Conservation (phyloP, 805 yeast genomes). For the Kuraishia molischiana region DNA sequence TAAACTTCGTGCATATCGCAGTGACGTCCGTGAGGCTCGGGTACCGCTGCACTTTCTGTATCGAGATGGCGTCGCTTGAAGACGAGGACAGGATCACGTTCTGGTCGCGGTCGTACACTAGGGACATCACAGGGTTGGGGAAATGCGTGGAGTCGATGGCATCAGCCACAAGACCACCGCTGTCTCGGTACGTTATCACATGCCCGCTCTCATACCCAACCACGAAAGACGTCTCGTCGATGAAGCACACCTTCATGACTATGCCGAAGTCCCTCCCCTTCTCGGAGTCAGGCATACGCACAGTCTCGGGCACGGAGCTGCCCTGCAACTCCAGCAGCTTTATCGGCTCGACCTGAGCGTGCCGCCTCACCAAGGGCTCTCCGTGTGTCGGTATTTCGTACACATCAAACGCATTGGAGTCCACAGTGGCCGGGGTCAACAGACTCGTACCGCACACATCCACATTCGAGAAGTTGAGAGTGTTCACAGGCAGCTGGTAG, state of each 20-base stretch:
- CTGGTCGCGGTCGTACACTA: conserved; percentile 20
- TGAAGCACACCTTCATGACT: conserved; percentile 46
- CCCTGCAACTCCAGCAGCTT: conserved; percentile 14
- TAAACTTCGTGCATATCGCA: conserved; percentile 2
- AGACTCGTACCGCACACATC: conserved; percentile 21
- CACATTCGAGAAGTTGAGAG: conserved; percentile 65
- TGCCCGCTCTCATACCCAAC: conserved; percentile 76
- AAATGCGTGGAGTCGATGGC: conserved; percentile 24
- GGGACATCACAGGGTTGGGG: conserved; percentile 47
- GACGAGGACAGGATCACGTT: conserved; percentile 33
- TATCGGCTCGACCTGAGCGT: conserved; percentile 22
- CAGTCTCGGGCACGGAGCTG: conserved; percentile 10
- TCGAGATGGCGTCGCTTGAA: conserved; percentile 29
- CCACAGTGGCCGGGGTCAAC: conserved; percentile 54
- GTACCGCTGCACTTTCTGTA: conserved; percentile 12
- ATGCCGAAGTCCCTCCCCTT: conserved; percentile 43
- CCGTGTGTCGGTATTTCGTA: conserved; percentile 25
- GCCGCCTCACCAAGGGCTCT: conserved; percentile 17
- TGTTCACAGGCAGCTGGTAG: conserved; percentile 59
- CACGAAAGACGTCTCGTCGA: conserved; percentile 20
- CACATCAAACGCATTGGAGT: conserved; percentile 57
- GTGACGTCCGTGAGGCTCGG: conserved; percentile 1
- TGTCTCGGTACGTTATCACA: conserved; percentile 22
- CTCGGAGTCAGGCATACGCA: conserved; percentile 8
- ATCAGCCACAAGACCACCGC: conserved; percentile 7